Evolutionary conservation across 768 basidiomycete species (phyloP), one percentile per base, ranked within the genome.

Genomic region (Terana coerulea): DNA sequence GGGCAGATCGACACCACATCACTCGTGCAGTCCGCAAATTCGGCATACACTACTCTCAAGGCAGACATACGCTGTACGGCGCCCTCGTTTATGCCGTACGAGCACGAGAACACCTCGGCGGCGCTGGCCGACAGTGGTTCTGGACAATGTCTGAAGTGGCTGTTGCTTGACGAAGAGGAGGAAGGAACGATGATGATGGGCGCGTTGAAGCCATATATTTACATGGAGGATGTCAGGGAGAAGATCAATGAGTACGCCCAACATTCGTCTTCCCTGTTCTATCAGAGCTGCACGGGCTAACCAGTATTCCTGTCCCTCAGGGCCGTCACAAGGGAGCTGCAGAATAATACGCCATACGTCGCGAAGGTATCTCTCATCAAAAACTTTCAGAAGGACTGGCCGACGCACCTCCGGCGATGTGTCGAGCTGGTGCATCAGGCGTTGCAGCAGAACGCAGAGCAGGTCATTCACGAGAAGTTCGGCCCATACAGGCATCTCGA

Each of bases 251-350:
- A 64, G 74, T 75, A 43, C 5, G 69, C 63, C n/a, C n/a, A 9
- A 5, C 3, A 40, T 40, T 37, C n/a, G n/a, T n/a, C n/a, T n/a
- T n/a, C n/a, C n/a, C n/a, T n/a, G n/a, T n/a, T n/a, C n/a, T n/a
- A n/a, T n/a, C n/a, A n/a, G n/a, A n/a, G n/a, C n/a, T n/a, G n/a
- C n/a, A n/a, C n/a, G n/a, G n/a, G n/a, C n/a, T n/a, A n/a, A n/a
- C n/a, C n/a, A n/a, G n/a, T n/a, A n/a, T n/a, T n/a, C n/a, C n/a
- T n/a, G n/a, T 42, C n/a, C 19, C 33, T 10, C 10, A 77, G 75
- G 8, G 67, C 68, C 10, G 65, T 66, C 25, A 67, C 63, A 2
- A 74, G 75, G 67, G 75, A 77, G 34, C 69, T 77, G 8, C 75
- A 74, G 0, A 63, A 67, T 7, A 71, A 76, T 30, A 60, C 74